These are phyloP conservation scores for Talaromyces albobiverticillius DNA, from an alignment of 2,329 filamentous ascomycete species.

Conservation along the genomic window DNA sequence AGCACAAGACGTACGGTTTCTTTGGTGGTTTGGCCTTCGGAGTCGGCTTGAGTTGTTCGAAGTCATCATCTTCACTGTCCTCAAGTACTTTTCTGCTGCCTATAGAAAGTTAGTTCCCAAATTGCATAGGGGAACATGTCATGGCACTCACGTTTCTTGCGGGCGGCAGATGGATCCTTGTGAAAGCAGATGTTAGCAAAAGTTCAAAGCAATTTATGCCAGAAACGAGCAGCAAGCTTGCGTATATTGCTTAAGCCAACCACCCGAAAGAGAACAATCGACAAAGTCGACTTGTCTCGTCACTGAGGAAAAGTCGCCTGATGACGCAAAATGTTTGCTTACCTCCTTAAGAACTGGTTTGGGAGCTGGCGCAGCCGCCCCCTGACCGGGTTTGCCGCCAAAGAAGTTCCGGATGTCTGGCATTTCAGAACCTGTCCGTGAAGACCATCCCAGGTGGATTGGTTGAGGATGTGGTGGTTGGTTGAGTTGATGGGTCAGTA, in stretches of 20 bases:
- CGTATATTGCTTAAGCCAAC: neutral
- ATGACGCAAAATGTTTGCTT: conserved; percentile 22
- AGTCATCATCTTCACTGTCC: conserved; percentile 77
- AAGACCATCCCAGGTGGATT: neutral
- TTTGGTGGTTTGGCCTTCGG: conserved; percentile 40
- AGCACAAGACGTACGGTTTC: conserved; percentile 45
- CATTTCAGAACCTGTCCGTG: conserved; percentile 51
- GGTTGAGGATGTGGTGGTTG: neutral
- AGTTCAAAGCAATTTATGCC: neutral
- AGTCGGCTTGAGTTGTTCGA: conserved; percentile 25
- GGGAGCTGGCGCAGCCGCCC: conserved; percentile 46
- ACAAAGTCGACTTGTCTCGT: neutral
- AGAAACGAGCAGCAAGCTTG: neutral
- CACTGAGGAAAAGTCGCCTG: conserved; percentile 4
- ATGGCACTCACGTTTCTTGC: conserved; percentile 13
- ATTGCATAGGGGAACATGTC: neutral
- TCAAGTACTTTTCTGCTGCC: conserved; percentile 68
- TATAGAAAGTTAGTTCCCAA: conserved; percentile 18
- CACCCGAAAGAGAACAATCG: neutral
- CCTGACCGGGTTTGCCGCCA: conserved; percentile 66
- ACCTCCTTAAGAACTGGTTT: conserved; percentile 44
- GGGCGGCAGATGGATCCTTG: conserved; percentile 13
- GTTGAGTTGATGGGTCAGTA: neutral
- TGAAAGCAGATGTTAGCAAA: neutral
- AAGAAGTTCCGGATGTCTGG: conserved; percentile 93